A percentile compares a stretch with the other conserved stretches of the same genome.
phyloP scores from a whole-genome alignment of 2,329 filamentous ascomycete genomes.

The Aureobasidium sp. region DNA sequence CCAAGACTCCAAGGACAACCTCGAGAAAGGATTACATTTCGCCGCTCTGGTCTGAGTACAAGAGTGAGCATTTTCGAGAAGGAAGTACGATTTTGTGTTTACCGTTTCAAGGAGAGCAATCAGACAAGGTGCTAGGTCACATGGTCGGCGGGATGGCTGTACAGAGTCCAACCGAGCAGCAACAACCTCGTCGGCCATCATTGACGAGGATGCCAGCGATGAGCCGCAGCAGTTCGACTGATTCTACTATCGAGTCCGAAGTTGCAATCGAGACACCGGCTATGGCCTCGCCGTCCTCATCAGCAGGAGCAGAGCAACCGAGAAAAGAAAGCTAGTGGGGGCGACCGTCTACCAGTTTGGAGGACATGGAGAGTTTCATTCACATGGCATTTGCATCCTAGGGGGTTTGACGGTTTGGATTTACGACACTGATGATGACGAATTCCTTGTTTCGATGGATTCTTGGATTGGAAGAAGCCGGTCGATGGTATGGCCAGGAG shows the following conservation, averaged over 20 bases:
- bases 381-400: slow-evolving; percentile 4
- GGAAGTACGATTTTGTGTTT: neutral
- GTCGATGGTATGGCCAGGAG: neutral
- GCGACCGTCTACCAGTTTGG: neutral
- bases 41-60: neutral
- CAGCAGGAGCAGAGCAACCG: neutral
- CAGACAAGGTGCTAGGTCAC: neutral
- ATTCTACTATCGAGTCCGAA: neutral
- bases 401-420: neutral
- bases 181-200: neutral
- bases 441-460: neutral
- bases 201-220: neutral
- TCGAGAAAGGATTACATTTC: neutral
- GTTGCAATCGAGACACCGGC: neutral
- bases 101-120: neutral
- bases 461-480: neutral
- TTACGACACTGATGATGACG: neutral
- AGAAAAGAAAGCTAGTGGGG: neutral
- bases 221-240: neutral
- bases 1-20: neutral
- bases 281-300: neutral
- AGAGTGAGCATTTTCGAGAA: neutral
- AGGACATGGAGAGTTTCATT: slow-evolving; percentile 2
- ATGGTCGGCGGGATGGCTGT: neutral
- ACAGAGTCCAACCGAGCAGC: neutral